A percentile compares a stretch with the other conserved stretches of the same genome.
Evolutionary conservation across 139 green algal genomes (phyloP).

Genomic region (Coelastrella sp.): DNA sequence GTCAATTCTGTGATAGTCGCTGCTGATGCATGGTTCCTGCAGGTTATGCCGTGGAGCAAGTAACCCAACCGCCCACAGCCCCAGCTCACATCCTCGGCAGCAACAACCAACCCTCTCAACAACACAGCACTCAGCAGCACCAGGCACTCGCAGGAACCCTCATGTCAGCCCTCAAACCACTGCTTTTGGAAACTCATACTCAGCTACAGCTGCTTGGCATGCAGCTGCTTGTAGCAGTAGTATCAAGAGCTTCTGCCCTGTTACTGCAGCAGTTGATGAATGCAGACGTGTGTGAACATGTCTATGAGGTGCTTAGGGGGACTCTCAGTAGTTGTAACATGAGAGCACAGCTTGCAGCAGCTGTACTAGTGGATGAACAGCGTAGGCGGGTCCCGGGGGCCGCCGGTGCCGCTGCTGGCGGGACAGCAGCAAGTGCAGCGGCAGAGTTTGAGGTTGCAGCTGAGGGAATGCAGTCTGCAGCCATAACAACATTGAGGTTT

Average conservation of each 20-base stretch:
- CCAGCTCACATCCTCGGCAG: constrained; percentile 3
- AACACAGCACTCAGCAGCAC: not conserved
- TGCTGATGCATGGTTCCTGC: not conserved
- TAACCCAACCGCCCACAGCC: not conserved
- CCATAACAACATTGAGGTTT: constrained; percentile 10
- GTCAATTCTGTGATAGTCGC: not conserved
- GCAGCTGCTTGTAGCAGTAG: not conserved
- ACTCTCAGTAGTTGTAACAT: constrained; percentile 27
- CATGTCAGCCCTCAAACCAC: not conserved
- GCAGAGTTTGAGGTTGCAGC: not conserved
- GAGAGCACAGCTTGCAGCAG: not conserved
- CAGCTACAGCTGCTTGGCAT: constrained; percentile 1
- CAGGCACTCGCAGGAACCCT: not conserved
- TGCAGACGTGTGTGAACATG: constrained; percentile 20
- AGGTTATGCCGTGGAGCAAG: constrained; percentile 30
- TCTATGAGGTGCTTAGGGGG: constrained; percentile 39
- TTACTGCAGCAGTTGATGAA: constrained; percentile 21
- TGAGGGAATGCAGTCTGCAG: constrained; percentile 33
- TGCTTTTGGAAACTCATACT: not conserved
- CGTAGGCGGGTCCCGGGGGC: not conserved
- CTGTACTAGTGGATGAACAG: not conserved
- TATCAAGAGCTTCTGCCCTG: not conserved
- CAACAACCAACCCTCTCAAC: too few relatives aligned
- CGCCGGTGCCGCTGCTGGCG: not conserved
- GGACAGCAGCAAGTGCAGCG: not conserved